Percentiles rank a stretch among this genome's conserved stretches.
Evolutionary conservation across 768 basidiomycete species (phyloP).

Genomic region (Suillus subalutaceus): DNA sequence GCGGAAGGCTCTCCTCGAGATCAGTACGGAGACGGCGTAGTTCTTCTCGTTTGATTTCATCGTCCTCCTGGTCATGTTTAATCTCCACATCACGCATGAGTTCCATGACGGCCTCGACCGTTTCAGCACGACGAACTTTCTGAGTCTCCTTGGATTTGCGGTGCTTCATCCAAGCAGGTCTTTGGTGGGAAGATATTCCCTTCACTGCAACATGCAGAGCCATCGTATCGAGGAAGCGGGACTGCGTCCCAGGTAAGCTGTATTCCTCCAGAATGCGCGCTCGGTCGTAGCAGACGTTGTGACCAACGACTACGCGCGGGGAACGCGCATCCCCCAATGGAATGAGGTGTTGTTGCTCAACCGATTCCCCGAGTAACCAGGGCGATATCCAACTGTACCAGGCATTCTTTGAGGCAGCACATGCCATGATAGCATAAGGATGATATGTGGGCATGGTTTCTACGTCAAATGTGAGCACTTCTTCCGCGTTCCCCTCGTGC

Average conservation of each 20-base stretch:
- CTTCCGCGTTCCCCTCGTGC: constrained; percentile 64
- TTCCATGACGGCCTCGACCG: constrained; percentile 61
- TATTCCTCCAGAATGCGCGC: constrained; percentile 87
- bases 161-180: constrained; percentile 90
- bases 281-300: constrained; percentile 95
- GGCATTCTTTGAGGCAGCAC: constrained; percentile 76
- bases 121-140: constrained; percentile 60
- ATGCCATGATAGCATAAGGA: constrained; percentile 86
- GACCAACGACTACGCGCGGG: constrained; percentile 80
- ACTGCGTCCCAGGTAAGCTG: constrained; percentile 60
- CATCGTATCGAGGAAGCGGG: constrained; percentile 93
- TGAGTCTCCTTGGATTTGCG: constrained; percentile 68
- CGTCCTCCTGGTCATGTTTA: constrained; percentile 41
- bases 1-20: constrained; percentile 45
- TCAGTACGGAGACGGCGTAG: constrained; percentile 42
- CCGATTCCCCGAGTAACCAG: constrained; percentile 75
- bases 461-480: constrained; percentile 88
- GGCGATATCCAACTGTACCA: constrained; percentile 99
- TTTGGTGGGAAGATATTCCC: constrained; percentile 93
- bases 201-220: constrained; percentile 91
- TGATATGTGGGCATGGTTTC: constrained; percentile 88
- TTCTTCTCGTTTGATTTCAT: constrained; percentile 38
- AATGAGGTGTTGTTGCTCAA: constrained; percentile 66
- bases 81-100: constrained; percentile 47
- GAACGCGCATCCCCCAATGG: constrained; percentile 60